phyloP scores from a whole-genome alignment of 2,329 filamentous ascomycete species.

The Calonectria pseudoreteaudii region DNA sequence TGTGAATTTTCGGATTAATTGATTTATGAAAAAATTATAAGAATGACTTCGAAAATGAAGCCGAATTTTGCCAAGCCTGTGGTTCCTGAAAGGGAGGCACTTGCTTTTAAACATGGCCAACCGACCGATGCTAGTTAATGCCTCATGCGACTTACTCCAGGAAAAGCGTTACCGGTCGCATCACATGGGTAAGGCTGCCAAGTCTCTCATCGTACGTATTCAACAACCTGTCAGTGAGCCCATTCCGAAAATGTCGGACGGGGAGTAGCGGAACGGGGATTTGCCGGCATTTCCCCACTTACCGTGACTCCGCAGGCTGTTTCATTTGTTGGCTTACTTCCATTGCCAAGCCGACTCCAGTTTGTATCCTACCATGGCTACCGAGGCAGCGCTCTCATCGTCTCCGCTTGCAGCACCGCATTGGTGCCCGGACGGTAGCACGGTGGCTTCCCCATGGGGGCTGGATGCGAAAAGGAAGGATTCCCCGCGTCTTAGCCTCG shows the following conservation, averaged over 20 bases:
- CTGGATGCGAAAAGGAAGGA: not conserved
- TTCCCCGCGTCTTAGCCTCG: not conserved
- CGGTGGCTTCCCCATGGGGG: not conserved
- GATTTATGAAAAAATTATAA: not conserved
- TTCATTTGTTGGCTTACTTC: not conserved
- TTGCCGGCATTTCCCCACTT: not conserved
- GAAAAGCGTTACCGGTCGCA: not conserved
- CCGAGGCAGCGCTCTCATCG: not conserved
- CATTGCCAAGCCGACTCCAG: not conserved
- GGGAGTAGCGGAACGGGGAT: conserved; percentile 6
- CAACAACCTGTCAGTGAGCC: not conserved
- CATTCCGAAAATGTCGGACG: not conserved
- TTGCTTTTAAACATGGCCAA: not conserved
- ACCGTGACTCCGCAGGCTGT: not conserved
- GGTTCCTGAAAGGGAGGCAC: too few relatives aligned
- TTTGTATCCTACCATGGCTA: not conserved
- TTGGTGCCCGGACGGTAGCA: not conserved
- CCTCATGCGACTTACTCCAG: not conserved
- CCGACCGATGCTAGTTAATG: not conserved
- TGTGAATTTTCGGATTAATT: not conserved
- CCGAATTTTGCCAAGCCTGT: not conserved
- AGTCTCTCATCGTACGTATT: not conserved
- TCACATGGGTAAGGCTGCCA: not conserved
- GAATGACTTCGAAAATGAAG: not conserved
- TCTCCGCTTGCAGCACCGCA: not conserved